Conservation (phyloP, 2,329 filamentous ascomycete genomes). For the Trichoderma koningiopsis region DNA sequence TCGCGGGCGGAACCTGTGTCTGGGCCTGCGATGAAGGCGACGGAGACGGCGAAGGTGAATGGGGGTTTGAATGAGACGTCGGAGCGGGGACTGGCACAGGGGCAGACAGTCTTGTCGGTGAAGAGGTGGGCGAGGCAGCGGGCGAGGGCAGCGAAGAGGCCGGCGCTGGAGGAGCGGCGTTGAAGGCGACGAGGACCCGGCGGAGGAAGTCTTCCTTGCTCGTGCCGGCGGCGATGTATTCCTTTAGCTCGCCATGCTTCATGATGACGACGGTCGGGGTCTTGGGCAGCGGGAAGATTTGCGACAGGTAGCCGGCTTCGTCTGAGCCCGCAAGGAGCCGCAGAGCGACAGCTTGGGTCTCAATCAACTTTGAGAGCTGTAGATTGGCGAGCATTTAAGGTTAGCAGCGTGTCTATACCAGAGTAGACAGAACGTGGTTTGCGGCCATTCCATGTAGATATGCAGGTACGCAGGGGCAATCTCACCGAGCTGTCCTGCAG, state of each 20-base stretch:
- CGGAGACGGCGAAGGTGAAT: not conserved
- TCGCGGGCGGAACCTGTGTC: constrained; percentile 11
- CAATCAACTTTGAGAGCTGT: constrained; percentile 59
- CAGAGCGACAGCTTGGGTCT: constrained; percentile 67
- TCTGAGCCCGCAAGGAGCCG: constrained; percentile 71
- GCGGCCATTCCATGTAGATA: not conserved
- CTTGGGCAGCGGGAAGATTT: constrained; percentile 78
- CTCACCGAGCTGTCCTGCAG: constrained; percentile 59
- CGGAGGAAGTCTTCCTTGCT: constrained; percentile 67
- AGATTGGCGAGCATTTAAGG: not conserved
- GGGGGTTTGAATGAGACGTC: constrained; percentile 25
- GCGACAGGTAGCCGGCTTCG: constrained; percentile 79
- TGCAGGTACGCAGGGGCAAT: not conserved
- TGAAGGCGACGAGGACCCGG: constrained; percentile 41
- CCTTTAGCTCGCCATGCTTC: constrained; percentile 73
- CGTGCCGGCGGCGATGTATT: constrained; percentile 70
- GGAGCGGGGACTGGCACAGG: constrained; percentile 13
- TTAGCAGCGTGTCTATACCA: constrained; percentile 17
- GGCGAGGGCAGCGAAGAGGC: constrained; percentile 28
- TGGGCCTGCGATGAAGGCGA: not conserved
- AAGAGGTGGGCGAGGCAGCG: constrained; percentile 1
- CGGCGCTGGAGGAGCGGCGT: constrained; percentile 28
- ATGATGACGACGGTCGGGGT: constrained; percentile 82
- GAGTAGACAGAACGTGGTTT: not conserved
- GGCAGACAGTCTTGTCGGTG: constrained; percentile 10